Base-by-base conservation (phyloP, 306 rosid species). In the Arachis hypogaea region DNA sequence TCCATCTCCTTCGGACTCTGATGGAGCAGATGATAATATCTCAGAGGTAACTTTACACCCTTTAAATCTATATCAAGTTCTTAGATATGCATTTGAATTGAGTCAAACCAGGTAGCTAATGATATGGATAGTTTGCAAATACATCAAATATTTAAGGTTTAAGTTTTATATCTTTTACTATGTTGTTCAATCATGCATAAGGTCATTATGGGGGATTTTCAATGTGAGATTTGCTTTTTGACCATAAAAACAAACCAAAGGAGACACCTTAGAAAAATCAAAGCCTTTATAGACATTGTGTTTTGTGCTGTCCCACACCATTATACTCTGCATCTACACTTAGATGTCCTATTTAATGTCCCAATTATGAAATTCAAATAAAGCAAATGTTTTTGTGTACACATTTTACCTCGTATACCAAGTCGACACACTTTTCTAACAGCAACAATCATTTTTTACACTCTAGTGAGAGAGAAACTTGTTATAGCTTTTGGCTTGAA, bases 1-100 rank as follows among this genome's bases (percentile, higher is more conserved):
- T 66, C 83, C 89, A 43, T 91, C 97, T 60, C 95, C 95, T 11
- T 83, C 86, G 55, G 88, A 78, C 73, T 82, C 96, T 54, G 95
- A 91, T 77, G 82, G 66, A 66, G 16, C 22, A 4, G 95, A 84
- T 68, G 96, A 89, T 79, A 79, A 67, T 74, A 64, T 85, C 41
- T 93, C 98, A 36, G 98, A 88, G 97, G 98, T 91, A 85, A 78
- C 7, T 68, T 67, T 33, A 63, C 40, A 41, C 75, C 60, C 63
- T 45, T 16, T 57, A 36, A 45, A 22, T 72, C 28, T 33, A 7
- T n/a, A 12, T 63, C 9, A 65, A 41, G 59, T 10, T 42, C 59
- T 59, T 57, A 12, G n/a, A 16, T 59, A 9, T 71, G 41, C 41
- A 44, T 9, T 55, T 42, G 43, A 76, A 38, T 38, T 33, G 40